These are phyloP conservation scores for Harrya chromipes DNA, from an alignment of 768 basidiomycete species.

Conservation along the genomic window DNA sequence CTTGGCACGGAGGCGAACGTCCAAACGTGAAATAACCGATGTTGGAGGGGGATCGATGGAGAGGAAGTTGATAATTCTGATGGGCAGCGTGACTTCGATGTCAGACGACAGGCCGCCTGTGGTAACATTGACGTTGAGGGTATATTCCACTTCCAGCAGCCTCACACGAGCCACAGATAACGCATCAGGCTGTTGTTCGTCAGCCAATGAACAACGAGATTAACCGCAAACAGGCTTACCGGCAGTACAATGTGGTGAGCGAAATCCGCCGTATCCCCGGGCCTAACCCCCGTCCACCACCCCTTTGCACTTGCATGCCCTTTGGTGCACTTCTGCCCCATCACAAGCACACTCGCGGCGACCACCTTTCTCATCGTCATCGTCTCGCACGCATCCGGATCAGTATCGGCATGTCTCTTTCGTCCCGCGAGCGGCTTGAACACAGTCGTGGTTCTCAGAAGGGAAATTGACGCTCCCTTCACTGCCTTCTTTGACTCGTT, in stretches of 20 bases:
- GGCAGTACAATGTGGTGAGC: constrained; percentile 70
- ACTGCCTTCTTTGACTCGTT: constrained; percentile 71
- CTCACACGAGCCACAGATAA: constrained; percentile 65
- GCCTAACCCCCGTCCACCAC: constrained; percentile 83
- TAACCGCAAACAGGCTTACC: constrained; percentile 43
- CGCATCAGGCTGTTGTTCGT: constrained; percentile 53
- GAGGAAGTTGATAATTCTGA: constrained; percentile 77
- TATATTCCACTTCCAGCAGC: constrained; percentile 76
- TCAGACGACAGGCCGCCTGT: constrained; percentile 59
- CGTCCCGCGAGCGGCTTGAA: constrained; percentile 47
- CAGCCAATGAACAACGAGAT: constrained; percentile 4
- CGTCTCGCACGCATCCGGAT: constrained; percentile 63
- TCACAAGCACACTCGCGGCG: constrained; percentile 61
- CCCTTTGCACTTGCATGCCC: constrained; percentile 80
- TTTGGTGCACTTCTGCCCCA: constrained; percentile 57
- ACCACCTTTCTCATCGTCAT: constrained; percentile 61
- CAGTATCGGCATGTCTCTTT: constrained; percentile 34
- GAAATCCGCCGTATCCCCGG: constrained; percentile 61
- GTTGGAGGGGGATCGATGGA: constrained; percentile 80
- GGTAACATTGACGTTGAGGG: constrained; percentile 60
- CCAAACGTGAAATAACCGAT: constrained; percentile 22
- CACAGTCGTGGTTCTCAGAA: constrained; percentile 62
- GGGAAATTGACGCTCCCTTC: constrained; percentile 58
- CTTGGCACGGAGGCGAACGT: constrained; percentile 20
- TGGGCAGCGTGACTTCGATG: constrained; percentile 66